Base-by-base conservation (phyloP, 176 grass and related monocot species). In the Eleusine coracana region DNA sequence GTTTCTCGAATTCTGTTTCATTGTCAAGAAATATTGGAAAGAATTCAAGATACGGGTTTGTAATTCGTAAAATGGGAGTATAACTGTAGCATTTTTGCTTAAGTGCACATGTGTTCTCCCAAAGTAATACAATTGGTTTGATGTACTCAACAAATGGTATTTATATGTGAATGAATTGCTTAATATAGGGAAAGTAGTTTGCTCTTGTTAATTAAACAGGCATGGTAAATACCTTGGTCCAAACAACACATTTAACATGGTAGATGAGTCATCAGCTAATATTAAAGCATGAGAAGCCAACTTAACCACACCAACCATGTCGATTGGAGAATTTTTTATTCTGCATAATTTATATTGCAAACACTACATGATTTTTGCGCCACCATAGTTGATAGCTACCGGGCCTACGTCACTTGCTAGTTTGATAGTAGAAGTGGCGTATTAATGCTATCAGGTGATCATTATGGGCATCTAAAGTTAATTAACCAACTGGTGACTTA, bases 21-120 rank as follows among this genome's bases (percentile, higher is more conserved):
- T 71, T 77, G 31, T 76, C 9, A 52, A 58, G 7, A 25, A 50
- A 76, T 87, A 14, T 45, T 68, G 39, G 5, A 18, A 48, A 81
- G 15, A 38, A 69, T 16, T 75, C 14, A 81, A 60, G 13, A 52
- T 10, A 29, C 50, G 45, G 50, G 20, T 56, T 58, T 70, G 29
- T 37, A 42, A 60, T 58, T 60, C 13, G 2, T 56, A 29, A 69
- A 41, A 16, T 42, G 50, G 21, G 48, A 54, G 17, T 25, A 11
- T 18, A 10, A 52, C 54, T 80, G 31, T 11, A 68, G 17, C 45
- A 68, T 80, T 46, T 52, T 17, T 80, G 11, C 46, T 54, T 12
- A 46, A 16, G 25, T 25, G 44, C 48, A 69, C 5, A 5, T 68
- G 28, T 49, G 27, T 6, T 46, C 3, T 20, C 20, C 5, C 9